Evolutionary conservation across 441 rosid genomes (phyloP), one percentile per base, ranked within the genome.

Genomic region (Populus hybrid): DNA sequence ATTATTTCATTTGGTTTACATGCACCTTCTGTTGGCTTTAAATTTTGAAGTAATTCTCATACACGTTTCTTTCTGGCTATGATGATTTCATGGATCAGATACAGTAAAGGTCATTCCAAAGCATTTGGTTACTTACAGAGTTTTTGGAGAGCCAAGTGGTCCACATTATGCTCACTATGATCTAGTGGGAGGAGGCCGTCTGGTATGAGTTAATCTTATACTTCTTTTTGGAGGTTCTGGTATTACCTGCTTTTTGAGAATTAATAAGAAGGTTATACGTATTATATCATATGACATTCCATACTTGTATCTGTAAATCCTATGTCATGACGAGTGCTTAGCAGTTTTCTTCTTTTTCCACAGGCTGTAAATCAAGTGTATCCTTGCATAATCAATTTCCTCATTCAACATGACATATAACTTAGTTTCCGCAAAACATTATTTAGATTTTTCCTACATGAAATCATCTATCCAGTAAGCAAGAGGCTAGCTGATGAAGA

Each of bases 91-190:
- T 70, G 50, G 67, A 77, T 76, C 91, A 94, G 98, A 87, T 77
- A 93, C 98, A 20, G 91, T 75, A 70, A 93, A 88, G 85, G 81
- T 87, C 78, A 83, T 94, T 73, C 93, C 97, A 2, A 76, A 86
- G 83, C 74, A 93, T 79, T 82, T 93, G 84, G 89, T 86, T 70
- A 89, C 91, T 9, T 94, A 88, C 81, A 89, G 84, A 85, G 91
- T 87, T 34, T 70, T 89, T 34, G 93, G 93, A 36, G 88, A 90
- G 79, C 88, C 91, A 0, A 77, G 82, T 3, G 92, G 93, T 76
- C 95, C 92, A 40, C 93, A 91, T 81, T 91, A 83, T 73, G 93
- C 93, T 24, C 91, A 91, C 75, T 91, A 88, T 84, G 95, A 91
- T 85, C 74, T 91, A 78, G 95, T 91, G 71, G 94, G 88, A 67